A percentile compares a stretch with the other conserved stretches of the same genome.
These are phyloP conservation scores for Agapanthus africanus DNA, from an alignment of 106 monocot genomes.

Conservation along the genomic window DNA sequence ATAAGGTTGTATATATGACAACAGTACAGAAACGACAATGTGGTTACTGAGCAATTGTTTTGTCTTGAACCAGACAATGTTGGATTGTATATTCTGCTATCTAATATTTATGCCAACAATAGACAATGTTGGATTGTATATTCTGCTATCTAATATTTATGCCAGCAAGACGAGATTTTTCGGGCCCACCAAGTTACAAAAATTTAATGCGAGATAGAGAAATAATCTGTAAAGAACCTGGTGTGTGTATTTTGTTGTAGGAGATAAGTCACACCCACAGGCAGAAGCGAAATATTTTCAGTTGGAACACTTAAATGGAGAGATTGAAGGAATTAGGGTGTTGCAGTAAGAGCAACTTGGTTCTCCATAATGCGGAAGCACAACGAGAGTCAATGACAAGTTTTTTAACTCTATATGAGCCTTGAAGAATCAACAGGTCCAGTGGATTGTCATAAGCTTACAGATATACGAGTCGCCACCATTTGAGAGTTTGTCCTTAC, in stretches of 20 bases:
- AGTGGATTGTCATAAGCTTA: too few species aligned
- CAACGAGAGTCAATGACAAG: too few species aligned
- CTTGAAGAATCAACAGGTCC: too few species aligned
- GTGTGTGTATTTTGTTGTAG: constrained; percentile 53
- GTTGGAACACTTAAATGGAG: constrained; percentile 38
- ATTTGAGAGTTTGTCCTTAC: too few species aligned
- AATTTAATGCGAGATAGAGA: constrained; percentile 43
- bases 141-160: constrained; percentile 60
- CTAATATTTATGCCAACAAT: too few species aligned
- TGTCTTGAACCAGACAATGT: constrained; percentile 39
- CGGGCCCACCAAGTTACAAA: constrained; percentile 33
- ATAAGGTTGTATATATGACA: constrained; percentile 49
- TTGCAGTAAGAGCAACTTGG: constrained; percentile 25
- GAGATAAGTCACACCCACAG: constrained; percentile 41
- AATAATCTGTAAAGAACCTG: constrained; percentile 38
- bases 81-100: constrained; percentile 50
- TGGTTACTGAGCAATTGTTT: constrained; percentile 40
- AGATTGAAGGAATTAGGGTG: constrained; percentile 54
- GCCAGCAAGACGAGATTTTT: constrained; percentile 41
- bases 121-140: constrained; percentile 40
- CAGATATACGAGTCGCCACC: too few species aligned
- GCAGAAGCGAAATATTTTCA: constrained; percentile 33
- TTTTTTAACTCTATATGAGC: too few species aligned
- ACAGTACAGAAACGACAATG: constrained; percentile 38
- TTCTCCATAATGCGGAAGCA: too few species aligned